phyloP scores from a whole-genome alignment of 2,329 filamentous ascomycete species.

The Fusarium virguliforme region DNA sequence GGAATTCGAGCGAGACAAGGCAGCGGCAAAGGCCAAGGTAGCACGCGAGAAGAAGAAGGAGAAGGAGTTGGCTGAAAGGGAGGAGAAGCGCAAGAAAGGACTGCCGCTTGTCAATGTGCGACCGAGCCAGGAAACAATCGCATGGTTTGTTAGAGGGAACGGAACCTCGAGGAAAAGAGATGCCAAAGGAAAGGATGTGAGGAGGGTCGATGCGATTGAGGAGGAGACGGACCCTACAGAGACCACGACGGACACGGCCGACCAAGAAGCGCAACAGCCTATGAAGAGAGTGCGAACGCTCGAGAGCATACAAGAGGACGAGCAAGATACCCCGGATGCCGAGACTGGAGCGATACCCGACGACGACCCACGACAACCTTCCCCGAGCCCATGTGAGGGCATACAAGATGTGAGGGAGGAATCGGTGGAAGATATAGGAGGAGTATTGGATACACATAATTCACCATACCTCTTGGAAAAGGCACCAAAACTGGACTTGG shows the following conservation, averaged over 20 bases:
- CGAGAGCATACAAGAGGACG: constrained; percentile 30
- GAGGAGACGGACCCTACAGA: constrained; percentile 9
- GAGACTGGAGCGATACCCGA: neutral
- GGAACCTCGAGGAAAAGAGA: constrained; percentile 54
- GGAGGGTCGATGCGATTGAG: constrained; percentile 15
- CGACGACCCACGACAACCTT: neutral
- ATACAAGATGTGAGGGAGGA: neutral
- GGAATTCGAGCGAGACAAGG: constrained; percentile 67
- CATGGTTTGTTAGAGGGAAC: constrained; percentile 65
- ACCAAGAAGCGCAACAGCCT: constrained; percentile 9
- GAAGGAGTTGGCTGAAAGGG: constrained; percentile 66
- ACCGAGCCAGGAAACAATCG: constrained; percentile 72
- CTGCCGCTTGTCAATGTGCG: constrained; percentile 69
- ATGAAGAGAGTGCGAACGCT: constrained; percentile 24
- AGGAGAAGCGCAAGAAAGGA: constrained; percentile 68
- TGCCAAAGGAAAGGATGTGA: constrained; percentile 39
- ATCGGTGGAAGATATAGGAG: neutral
- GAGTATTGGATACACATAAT: neutral
- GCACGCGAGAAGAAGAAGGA: constrained; percentile 71
- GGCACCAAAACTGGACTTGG: constrained; percentile 27
- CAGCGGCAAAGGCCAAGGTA: constrained; percentile 64
- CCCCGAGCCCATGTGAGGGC: constrained; percentile 3
- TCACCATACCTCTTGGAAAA: neutral
- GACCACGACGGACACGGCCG: neutral
- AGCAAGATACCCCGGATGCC: constrained; percentile 25